Conservation (phyloP, 768 basidiomycete species). For the Neoboletus subvelutipes region DNA sequence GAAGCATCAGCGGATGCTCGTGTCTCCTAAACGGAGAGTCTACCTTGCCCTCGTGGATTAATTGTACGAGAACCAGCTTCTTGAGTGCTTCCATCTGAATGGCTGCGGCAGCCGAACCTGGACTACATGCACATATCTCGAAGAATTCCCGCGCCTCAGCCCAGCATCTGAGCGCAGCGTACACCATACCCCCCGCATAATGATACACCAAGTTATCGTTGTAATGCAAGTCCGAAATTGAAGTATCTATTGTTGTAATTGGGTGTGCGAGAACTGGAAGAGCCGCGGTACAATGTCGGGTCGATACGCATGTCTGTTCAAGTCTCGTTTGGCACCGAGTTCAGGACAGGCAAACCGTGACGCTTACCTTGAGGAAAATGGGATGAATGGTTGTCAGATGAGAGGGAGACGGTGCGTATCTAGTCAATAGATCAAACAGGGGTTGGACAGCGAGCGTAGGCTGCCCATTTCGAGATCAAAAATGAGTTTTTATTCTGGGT, state of each 20-base stretch:
- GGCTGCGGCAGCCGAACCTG: conserved; percentile 55
- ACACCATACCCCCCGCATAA: conserved; percentile 74
- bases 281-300: conserved; percentile 53
- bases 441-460: conserved; percentile 52
- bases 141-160: conserved; percentile 71
- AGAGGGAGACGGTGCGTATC: conserved; percentile 56
- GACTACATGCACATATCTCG: conserved; percentile 73
- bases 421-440: conserved; percentile 55
- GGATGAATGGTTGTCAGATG: conserved; percentile 72
- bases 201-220: conserved; percentile 84
- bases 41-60: conserved; percentile 77
- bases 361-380: conserved; percentile 59
- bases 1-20: background rate
- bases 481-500: background rate
- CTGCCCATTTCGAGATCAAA: conserved; percentile 34
- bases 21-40: conserved; percentile 1
- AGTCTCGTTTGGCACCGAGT: background rate
- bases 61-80: conserved; percentile 75
- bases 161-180: conserved; percentile 64
- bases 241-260: conserved; percentile 62
- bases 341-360: background rate
- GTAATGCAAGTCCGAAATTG: conserved; percentile 65
- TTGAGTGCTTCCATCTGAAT: conserved; percentile 87
- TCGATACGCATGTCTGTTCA: conserved; percentile 54
- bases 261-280: conserved; percentile 61